Evolutionary conservation across 148 eudicot species (phyloP).

Genomic region (Heliosperma pusillum): DNA sequence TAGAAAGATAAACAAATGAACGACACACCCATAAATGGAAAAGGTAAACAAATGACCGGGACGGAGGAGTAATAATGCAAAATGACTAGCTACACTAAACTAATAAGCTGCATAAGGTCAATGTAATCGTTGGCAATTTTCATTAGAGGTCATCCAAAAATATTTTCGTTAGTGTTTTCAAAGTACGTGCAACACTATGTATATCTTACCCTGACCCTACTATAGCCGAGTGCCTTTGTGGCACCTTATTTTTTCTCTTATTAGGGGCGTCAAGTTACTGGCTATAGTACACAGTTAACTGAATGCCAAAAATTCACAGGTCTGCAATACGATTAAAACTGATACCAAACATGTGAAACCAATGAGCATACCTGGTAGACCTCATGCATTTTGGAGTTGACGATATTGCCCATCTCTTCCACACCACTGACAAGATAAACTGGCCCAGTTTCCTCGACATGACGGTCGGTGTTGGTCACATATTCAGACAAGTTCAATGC

Average conservation of each 20-base stretch:
- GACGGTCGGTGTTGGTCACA: constrained; percentile 56
- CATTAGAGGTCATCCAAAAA: too few relatives aligned
- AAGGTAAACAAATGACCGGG: too few relatives aligned
- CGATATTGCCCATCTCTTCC: constrained; percentile 80
- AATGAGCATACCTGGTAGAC: constrained; percentile 55
- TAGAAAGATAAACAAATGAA: too few relatives aligned
- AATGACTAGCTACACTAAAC: too few relatives aligned
- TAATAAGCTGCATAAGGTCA: too few relatives aligned
- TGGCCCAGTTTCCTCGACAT: constrained; percentile 67
- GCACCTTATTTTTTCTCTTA: background rate
- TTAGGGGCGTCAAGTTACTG: background rate
- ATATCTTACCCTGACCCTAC: too few relatives aligned
- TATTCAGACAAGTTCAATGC: constrained; percentile 65
- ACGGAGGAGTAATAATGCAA: too few relatives aligned
- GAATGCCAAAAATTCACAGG: background rate
- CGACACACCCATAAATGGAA: too few relatives aligned
- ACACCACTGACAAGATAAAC: constrained; percentile 54
- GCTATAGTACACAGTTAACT: background rate
- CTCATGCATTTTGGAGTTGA: constrained; percentile 59
- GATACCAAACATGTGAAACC: constrained; percentile 2
- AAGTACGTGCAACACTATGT: too few relatives aligned
- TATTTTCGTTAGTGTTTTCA: too few relatives aligned
- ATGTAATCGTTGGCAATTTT: too few relatives aligned
- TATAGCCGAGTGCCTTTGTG: background rate
- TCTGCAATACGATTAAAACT: background rate